A percentile compares a stretch with the other conserved stretches of the same genome.
phyloP scores from a whole-genome alignment of 495 filamentous ascomycete species.

The Geopyxis carbonaria region DNA sequence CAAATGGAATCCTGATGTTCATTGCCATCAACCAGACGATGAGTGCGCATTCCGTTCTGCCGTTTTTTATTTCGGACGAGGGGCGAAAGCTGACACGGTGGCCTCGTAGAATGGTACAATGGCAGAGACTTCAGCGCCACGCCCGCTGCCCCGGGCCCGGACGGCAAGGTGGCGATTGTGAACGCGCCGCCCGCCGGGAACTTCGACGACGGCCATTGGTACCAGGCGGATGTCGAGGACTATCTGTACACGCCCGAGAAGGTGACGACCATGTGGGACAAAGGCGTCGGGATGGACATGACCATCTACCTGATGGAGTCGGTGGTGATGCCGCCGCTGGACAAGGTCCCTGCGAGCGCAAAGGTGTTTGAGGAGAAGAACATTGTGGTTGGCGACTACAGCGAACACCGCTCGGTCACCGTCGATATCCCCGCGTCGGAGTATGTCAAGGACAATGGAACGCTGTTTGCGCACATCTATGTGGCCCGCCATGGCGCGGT shows the following conservation, averaged over 20 bases:
- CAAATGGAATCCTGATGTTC: constrained; percentile 57
- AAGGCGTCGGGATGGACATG: constrained; percentile 63
- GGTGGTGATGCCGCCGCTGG: constrained; percentile 46
- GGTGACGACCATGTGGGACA: constrained; percentile 76
- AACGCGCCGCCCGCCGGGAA: constrained; percentile 24
- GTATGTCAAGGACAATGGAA: constrained; percentile 77
- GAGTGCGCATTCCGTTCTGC: constrained; percentile 32
- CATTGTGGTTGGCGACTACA: constrained; percentile 66
- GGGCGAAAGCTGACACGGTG: not conserved
- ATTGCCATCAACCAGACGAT: constrained; percentile 47
- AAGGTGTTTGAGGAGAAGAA: constrained; percentile 59
- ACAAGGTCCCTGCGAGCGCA: constrained; percentile 31
- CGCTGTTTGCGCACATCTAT: constrained; percentile 86
- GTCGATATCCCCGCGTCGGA: constrained; percentile 62
- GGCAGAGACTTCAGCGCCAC: constrained; percentile 32
- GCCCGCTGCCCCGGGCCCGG: constrained; percentile 32
- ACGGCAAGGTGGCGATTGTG: constrained; percentile 30
- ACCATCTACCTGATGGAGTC: constrained; percentile 67
- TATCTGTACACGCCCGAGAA: constrained; percentile 60
- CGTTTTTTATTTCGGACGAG: not conserved
- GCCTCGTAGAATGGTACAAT: not conserved
- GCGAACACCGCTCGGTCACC: constrained; percentile 59
- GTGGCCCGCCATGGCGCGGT: constrained; percentile 54
- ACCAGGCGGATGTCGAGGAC: constrained; percentile 39
- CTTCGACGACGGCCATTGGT: constrained; percentile 36